A percentile compares a stretch with the other conserved stretches of the same genome.
Evolutionary conservation across 768 basidiomycete genomes (phyloP).

Genomic region (Mycena maculata): DNA sequence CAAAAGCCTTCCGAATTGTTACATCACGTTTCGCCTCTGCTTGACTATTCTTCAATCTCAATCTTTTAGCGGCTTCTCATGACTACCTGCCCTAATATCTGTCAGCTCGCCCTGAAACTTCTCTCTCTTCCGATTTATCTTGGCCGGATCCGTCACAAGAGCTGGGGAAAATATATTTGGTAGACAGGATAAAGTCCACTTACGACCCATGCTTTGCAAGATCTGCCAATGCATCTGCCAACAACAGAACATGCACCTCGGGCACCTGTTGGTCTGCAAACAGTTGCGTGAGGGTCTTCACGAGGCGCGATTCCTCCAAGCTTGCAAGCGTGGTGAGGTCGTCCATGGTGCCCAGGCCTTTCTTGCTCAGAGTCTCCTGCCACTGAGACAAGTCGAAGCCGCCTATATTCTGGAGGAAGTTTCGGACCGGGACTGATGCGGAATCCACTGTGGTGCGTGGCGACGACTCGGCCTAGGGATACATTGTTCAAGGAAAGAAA

Average conservation of each 20-base stretch:
- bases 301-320: conserved; percentile 8
- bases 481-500: no score
- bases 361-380: conserved; percentile 23
- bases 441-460: neutral
- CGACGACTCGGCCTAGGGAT: neutral
- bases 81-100: no score
- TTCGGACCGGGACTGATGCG: neutral
- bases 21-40: no score
- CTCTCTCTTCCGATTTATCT: no score
- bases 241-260: conserved; percentile 17
- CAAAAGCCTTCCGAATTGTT: no score
- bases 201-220: conserved; percentile 6
- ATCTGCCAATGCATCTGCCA: conserved; percentile 25
- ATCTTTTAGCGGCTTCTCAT: no score
- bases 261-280: conserved; percentile 13
- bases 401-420: conserved; percentile 23
- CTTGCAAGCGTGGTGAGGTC: conserved; percentile 12
- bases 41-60: no score
- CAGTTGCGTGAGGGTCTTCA: conserved; percentile 20
- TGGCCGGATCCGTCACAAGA: no score
- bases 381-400: conserved; percentile 24
- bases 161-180: no score
- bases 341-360: conserved; percentile 7
- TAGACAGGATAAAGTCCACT: no score
- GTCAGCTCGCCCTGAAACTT: no score